These are phyloP conservation scores for Aurifilum marmelostoma DNA, from an alignment of 2,329 filamentous ascomycete species.

Conservation along the genomic window DNA sequence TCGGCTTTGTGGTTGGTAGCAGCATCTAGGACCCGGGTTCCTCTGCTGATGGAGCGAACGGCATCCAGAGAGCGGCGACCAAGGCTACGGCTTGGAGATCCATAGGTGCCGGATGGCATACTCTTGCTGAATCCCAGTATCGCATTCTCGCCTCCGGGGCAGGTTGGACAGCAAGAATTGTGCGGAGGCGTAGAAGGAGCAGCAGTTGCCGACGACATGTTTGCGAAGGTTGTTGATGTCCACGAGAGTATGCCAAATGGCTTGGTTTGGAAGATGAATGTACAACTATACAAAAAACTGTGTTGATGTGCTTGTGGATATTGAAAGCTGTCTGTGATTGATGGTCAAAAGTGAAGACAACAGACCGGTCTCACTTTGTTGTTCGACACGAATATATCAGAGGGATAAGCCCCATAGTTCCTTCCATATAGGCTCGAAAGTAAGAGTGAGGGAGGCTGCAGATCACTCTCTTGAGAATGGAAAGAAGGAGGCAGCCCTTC, in stretches of 20 bases:
- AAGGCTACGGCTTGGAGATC: constrained; percentile 15
- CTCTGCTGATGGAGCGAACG: constrained; percentile 20
- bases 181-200: constrained; percentile 5
- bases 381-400: neutral
- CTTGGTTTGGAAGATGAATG: neutral
- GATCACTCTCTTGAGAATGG: neutral
- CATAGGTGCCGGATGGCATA: neutral
- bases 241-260: neutral
- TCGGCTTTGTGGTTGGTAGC: constrained; percentile 19
- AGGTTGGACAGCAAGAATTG: constrained; percentile 18
- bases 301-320: neutral
- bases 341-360: neutral
- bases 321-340: neutral
- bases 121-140: constrained; percentile 12
- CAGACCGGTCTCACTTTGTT: neutral
- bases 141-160: constrained; percentile 22
- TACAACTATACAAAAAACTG: neutral
- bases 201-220: constrained; percentile 9
- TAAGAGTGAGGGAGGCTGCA: neutral
- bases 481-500: neutral
- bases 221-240: neutral
- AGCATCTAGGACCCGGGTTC: constrained; percentile 11
- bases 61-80: constrained; percentile 23
- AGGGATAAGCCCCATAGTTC: neutral
- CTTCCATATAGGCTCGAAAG: neutral